These are phyloP conservation scores for Tricladium varicosporioides DNA, from an alignment of 2,329 filamentous ascomycete species.

Conservation along the genomic window DNA sequence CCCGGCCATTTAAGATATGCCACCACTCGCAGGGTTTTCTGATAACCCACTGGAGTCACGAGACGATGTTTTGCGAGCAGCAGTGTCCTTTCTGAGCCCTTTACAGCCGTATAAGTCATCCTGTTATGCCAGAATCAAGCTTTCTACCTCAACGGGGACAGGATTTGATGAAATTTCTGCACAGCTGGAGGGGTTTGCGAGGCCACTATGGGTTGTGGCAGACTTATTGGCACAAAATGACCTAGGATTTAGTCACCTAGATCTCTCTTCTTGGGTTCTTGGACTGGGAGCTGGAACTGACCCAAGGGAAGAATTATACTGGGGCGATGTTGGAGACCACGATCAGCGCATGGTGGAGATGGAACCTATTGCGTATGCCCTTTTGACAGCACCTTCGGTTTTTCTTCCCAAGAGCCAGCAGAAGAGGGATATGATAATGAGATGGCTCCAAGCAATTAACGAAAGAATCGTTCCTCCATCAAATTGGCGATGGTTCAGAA, in stretches of 20 bases:
- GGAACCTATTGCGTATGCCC: slow-evolving; percentile 48
- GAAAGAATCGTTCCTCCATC: slow-evolving; percentile 44
- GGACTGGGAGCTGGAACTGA: slow-evolving; percentile 31
- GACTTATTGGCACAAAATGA: slow-evolving; percentile 15
- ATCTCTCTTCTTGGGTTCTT: slow-evolving; percentile 14
- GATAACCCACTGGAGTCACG: slow-evolving; percentile 40
- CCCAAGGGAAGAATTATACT: slow-evolving; percentile 39
- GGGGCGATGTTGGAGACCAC: slow-evolving; percentile 44
- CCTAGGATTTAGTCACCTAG: background rate
- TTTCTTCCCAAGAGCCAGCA: slow-evolving; percentile 24
- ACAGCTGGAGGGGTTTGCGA: slow-evolving; percentile 45
- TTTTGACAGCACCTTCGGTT: slow-evolving; percentile 42
- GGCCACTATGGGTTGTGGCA: slow-evolving; percentile 29
- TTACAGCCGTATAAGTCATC: slow-evolving; percentile 34
- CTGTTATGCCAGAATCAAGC: slow-evolving; percentile 35
- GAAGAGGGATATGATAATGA: slow-evolving; percentile 34
- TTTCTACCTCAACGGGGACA: slow-evolving; percentile 39
- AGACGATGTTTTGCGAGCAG: slow-evolving; percentile 37
- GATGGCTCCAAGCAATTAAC: slow-evolving; percentile 44
- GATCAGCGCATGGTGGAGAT: slow-evolving; percentile 56
- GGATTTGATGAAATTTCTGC: slow-evolving; percentile 45
- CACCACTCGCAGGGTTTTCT: slow-evolving; percentile 40
- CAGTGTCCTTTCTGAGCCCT: slow-evolving; percentile 33
- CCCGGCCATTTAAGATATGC: slow-evolving; percentile 30
- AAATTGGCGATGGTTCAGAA: slow-evolving; percentile 53